Conservation (phyloP, 75 land plant species). For the Picea glauca region DNA sequence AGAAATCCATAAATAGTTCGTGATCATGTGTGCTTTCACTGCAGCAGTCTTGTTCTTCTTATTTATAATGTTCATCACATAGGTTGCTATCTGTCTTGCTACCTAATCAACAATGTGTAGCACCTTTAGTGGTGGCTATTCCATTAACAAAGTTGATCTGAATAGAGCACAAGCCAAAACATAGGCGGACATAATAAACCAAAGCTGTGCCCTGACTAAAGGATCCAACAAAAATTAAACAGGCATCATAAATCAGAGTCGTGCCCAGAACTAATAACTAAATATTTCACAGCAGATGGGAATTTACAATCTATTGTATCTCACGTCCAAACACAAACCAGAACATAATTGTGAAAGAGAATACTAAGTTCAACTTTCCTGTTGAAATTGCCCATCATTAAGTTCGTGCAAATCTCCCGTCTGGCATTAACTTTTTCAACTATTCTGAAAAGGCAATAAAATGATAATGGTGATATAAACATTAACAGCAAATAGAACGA, state of each 20-base stretch:
- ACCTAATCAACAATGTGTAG: slow-evolving; percentile 83
- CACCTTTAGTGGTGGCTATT: slow-evolving; percentile 93
- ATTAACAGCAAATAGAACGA: background rate
- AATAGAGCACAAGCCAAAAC: background rate
- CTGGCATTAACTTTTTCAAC: slow-evolving; percentile 68
- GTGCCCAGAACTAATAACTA: background rate
- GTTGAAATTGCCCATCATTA: slow-evolving; percentile 95
- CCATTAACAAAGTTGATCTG: slow-evolving; percentile 98
- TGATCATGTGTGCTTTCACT: slow-evolving; percentile 72
- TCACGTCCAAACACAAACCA: background rate
- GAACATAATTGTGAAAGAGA: background rate
- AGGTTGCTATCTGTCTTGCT: slow-evolving; percentile 68
- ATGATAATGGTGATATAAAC: background rate
- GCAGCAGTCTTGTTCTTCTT: slow-evolving; percentile 87
- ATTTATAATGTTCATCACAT: slow-evolving; percentile 58
- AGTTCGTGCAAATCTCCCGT: slow-evolving; percentile 76
- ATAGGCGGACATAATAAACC: too few relatives aligned
- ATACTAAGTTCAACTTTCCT: slow-evolving; percentile 37
- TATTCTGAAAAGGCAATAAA: slow-evolving; percentile 33
- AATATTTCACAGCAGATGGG: too few relatives aligned
- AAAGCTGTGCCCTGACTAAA: too few relatives aligned
- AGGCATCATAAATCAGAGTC: background rate
- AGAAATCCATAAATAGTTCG: slow-evolving; percentile 67
- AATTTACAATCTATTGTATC: too few relatives aligned
- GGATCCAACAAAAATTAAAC: background rate